phyloP scores from a whole-genome alignment of 2,329 filamentous ascomycete species.

The Keithomyces neogunnii region DNA sequence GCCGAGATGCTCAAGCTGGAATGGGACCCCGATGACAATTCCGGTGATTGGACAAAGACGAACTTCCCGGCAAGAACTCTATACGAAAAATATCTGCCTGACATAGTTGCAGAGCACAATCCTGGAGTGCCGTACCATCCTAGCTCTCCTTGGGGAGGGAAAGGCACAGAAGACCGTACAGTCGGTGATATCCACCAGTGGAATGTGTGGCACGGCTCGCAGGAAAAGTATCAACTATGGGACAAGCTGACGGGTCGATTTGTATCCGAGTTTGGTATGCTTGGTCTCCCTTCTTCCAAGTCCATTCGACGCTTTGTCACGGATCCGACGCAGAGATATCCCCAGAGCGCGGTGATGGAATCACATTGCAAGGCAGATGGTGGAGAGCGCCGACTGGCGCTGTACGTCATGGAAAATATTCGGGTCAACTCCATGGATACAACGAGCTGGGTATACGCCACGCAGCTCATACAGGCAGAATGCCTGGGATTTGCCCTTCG shows the following conservation, averaged over 20 bases:
- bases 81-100: slow-evolving; percentile 65
- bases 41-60: slow-evolving; percentile 51
- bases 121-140: slow-evolving; percentile 62
- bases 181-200: slow-evolving; percentile 79
- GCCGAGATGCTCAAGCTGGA: slow-evolving; percentile 57
- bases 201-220: slow-evolving; percentile 65
- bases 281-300: slow-evolving; percentile 49
- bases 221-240: slow-evolving; percentile 67
- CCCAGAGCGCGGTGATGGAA: slow-evolving; percentile 65
- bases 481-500: slow-evolving; percentile 36
- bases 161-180: slow-evolving; percentile 53
- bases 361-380: slow-evolving; percentile 76
- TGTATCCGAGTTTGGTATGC: slow-evolving; percentile 75
- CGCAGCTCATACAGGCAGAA: slow-evolving; percentile 41
- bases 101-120: slow-evolving; percentile 50
- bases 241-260: slow-evolving; percentile 64
- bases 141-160: slow-evolving; percentile 60
- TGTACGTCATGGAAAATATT: slow-evolving; percentile 68
- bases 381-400: slow-evolving; percentile 61
- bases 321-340: slow-evolving; percentile 39
- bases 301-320: slow-evolving; percentile 61
- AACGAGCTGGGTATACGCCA: slow-evolving; percentile 4
- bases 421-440: slow-evolving; percentile 17
- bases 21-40: slow-evolving; percentile 48
- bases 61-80: slow-evolving; percentile 69